Conservation (phyloP, 352 stramenopile species). For the Phytopythium sindhum region DNA sequence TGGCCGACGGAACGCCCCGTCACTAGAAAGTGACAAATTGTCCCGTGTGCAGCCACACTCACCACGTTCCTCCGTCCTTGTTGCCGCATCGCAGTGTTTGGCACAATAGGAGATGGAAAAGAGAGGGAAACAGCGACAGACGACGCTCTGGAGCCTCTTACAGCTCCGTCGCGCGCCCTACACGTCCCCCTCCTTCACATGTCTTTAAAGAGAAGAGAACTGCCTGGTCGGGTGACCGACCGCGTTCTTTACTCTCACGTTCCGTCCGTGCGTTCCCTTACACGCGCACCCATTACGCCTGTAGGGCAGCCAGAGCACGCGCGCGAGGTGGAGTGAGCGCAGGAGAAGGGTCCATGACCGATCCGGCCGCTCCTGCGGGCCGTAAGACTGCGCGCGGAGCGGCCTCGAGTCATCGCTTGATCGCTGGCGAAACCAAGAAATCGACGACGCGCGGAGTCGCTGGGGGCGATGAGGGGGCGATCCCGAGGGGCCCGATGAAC, state of each 20-base stretch:
- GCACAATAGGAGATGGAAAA: constrained; percentile 79
- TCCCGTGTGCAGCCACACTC: constrained; percentile 51
- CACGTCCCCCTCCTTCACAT: constrained; percentile 42
- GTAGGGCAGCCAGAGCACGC: not conserved
- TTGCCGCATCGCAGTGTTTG: constrained; percentile 24
- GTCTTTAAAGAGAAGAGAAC: constrained; percentile 85
- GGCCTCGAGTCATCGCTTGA: constrained; percentile 5
- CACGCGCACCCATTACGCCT: not conserved
- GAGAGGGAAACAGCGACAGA: constrained; percentile 1
- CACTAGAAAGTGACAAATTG: not conserved
- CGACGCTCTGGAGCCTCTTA: not conserved
- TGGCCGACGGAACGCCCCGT: constrained; percentile 17
- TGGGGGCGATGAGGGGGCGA: not conserved
- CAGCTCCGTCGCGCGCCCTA: not conserved
- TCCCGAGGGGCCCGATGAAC: not conserved
- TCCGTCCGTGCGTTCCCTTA: constrained; percentile 51
- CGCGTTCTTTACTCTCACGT: constrained; percentile 78
- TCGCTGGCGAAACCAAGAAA: constrained; percentile 5
- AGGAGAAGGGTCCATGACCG: constrained; percentile 55
- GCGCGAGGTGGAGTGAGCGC: constrained; percentile 10
- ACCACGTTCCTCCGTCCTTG: constrained; percentile 82
- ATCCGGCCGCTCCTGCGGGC: not conserved
- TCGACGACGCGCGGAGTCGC: not conserved
- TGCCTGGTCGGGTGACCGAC: not conserved
- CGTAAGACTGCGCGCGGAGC: not conserved